phyloP scores from a whole-genome alignment of 495 filamentous ascomycete genomes.

The Parmelia sp. region DNA sequence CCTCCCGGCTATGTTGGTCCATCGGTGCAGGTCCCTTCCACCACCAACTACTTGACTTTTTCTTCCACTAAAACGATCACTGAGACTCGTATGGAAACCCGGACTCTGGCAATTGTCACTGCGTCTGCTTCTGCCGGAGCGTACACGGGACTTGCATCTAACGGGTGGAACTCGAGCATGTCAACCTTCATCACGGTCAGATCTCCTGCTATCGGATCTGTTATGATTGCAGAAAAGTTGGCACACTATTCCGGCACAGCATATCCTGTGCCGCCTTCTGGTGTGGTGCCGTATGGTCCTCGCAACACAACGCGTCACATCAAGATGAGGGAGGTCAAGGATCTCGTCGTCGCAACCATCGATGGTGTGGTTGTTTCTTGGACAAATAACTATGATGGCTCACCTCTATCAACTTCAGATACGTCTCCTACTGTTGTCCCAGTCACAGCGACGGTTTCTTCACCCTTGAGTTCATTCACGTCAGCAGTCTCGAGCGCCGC shows the following conservation, averaged over 20 bases:
- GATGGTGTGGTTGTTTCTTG: conserved; percentile 25
- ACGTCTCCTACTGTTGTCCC: background rate
- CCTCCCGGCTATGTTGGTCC: background rate
- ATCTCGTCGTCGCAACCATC: conserved; percentile 22
- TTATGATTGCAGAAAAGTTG: background rate
- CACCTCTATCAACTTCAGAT: background rate
- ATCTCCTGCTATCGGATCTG: background rate
- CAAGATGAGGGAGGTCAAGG: conserved; percentile 17
- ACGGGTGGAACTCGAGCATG: conserved; percentile 25
- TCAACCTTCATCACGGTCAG: conserved; percentile 12
- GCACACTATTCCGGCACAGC: background rate
- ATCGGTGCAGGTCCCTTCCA: background rate
- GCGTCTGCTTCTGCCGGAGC: conserved; percentile 7
- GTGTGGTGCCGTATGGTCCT: background rate
- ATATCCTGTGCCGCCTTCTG: background rate
- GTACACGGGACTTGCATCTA: conserved; percentile 15
- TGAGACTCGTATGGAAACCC: conserved; percentile 6
- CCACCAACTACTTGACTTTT: conserved; percentile 11
- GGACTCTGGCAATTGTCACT: background rate
- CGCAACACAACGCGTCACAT: background rate
- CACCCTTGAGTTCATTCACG: background rate
- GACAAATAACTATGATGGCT: conserved; percentile 23
- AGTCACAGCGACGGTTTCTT: conserved; percentile 8
- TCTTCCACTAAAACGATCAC: conserved; percentile 11
- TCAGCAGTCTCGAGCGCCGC: background rate